Evolutionary conservation across 192 early-diverging fungal species (phyloP).

Genomic region (Coemansia umbellata): DNA sequence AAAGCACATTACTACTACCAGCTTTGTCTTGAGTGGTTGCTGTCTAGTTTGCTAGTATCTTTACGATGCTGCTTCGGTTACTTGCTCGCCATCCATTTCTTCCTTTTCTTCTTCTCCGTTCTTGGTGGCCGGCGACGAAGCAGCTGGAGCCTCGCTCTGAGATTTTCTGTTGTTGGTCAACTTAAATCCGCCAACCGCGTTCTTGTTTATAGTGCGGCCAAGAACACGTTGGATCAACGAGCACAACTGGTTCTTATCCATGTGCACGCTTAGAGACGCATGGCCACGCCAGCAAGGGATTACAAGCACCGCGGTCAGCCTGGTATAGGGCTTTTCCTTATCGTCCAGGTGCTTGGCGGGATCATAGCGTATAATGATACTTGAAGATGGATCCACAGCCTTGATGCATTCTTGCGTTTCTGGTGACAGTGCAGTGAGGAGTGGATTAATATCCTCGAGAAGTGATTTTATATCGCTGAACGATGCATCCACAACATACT

Average conservation of each 20-base stretch:
- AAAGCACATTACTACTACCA: no score
- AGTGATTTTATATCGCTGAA: conserved; percentile 52
- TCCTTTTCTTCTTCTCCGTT: no score
- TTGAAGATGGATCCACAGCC: conserved; percentile 49
- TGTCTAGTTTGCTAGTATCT: not conserved
- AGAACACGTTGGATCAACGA: conserved; percentile 54
- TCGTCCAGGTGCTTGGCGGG: conserved; percentile 20
- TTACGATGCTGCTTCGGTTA: not conserved
- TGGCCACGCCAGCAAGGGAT: conserved; percentile 73
- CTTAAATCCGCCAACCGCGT: conserved; percentile 14
- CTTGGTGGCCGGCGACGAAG: not conserved
- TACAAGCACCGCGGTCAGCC: conserved; percentile 47
- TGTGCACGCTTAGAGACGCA: conserved; percentile 66
- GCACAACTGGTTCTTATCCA: conserved; percentile 70
- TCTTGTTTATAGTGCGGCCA: conserved; percentile 29
- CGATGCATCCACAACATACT: conserved; percentile 46
- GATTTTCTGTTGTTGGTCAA: conserved; percentile 37
- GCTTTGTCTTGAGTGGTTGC: no score
- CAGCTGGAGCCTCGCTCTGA: not conserved
- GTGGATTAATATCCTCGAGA: conserved; percentile 53
- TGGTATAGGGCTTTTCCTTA: conserved; percentile 33
- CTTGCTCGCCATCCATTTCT: not conserved
- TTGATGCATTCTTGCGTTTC: conserved; percentile 37
- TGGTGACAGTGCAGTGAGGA: conserved; percentile 48
- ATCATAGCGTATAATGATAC: conserved; percentile 58